Conservation (phyloP, 2,329 filamentous ascomycete genomes). For the Fusarium sp. region DNA sequence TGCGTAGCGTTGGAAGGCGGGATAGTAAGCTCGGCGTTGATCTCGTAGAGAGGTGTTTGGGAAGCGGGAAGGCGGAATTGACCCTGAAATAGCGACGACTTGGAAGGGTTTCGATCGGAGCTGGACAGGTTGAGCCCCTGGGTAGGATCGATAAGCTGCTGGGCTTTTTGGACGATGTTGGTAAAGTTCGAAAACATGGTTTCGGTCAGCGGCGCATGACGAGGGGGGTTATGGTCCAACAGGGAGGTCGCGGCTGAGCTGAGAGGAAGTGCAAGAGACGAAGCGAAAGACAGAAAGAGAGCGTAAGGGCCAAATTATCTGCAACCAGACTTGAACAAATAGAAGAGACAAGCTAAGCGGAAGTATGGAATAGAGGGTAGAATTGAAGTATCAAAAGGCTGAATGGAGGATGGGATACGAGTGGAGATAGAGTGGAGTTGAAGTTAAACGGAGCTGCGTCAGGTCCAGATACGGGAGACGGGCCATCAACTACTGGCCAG, state of each 20-base stretch:
- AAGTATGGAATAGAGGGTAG: constrained; percentile 13
- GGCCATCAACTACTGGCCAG: constrained; percentile 29
- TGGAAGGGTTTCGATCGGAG: constrained; percentile 86
- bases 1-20: constrained; percentile 76
- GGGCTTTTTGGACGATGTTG: constrained; percentile 93
- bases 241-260: constrained; percentile 31
- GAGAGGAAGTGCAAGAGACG: not conserved
- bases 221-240: constrained; percentile 39
- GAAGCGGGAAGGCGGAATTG: constrained; percentile 95
- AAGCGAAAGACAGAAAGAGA: constrained; percentile 2
- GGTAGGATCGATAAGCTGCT: constrained; percentile 92
- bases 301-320: not conserved
- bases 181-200: constrained; percentile 73
- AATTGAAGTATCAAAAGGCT: constrained; percentile 26
- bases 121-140: constrained; percentile 79
- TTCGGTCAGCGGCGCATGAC: constrained; percentile 57
- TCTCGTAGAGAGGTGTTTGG: constrained; percentile 94
- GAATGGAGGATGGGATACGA: constrained; percentile 25
- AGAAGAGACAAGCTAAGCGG: constrained; percentile 8
- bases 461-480: constrained; percentile 35
- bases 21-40: constrained; percentile 94
- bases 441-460: constrained; percentile 32
- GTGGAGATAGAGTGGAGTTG: constrained; percentile 32
- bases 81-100: constrained; percentile 91
- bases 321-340: not conserved